These are phyloP conservation scores for Monilinia fructigena DNA, from an alignment of 2,329 filamentous ascomycete species.

Conservation along the genomic window DNA sequence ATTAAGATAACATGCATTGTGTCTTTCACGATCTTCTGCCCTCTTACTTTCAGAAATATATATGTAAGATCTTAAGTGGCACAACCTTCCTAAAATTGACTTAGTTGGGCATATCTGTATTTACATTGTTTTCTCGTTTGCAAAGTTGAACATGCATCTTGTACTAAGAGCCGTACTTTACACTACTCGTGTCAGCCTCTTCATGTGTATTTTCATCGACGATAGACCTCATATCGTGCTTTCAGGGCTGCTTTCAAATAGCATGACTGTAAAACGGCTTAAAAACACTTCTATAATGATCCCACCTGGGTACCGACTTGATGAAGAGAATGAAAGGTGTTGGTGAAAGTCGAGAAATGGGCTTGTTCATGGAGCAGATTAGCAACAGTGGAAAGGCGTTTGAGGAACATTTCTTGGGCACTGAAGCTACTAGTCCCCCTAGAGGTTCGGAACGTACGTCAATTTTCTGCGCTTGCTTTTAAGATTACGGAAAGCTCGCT, in stretches of 20 bases:
- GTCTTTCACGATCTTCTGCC: too few relatives aligned
- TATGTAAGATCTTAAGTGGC: too few relatives aligned
- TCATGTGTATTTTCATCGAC: too few relatives aligned
- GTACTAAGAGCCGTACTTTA: too few relatives aligned
- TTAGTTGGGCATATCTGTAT: too few relatives aligned
- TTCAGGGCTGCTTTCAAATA: neutral
- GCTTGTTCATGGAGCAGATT: conserved; percentile 13
- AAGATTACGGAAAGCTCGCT: conserved; percentile 11
- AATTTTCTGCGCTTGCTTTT: neutral
- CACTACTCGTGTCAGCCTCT: too few relatives aligned
- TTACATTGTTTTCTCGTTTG: too few relatives aligned
- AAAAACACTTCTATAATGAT: neutral
- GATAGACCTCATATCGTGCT: too few relatives aligned
- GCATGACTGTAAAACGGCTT: conserved; percentile 3
- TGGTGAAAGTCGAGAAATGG: neutral
- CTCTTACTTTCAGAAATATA: too few relatives aligned
- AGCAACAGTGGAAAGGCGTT: neutral
- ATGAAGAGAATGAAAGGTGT: conserved; percentile 4
- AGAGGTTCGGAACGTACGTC: neutral
- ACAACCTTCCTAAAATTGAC: too few relatives aligned
- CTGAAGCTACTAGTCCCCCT: neutral
- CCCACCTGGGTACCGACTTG: conserved; percentile 4
- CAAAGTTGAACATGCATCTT: too few relatives aligned
- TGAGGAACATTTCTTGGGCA: conserved; percentile 14
- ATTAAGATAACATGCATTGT: too few relatives aligned